Evolutionary conservation across 371 early-diverging fungal species (phyloP).

Genomic region (Mucor racemosus): DNA sequence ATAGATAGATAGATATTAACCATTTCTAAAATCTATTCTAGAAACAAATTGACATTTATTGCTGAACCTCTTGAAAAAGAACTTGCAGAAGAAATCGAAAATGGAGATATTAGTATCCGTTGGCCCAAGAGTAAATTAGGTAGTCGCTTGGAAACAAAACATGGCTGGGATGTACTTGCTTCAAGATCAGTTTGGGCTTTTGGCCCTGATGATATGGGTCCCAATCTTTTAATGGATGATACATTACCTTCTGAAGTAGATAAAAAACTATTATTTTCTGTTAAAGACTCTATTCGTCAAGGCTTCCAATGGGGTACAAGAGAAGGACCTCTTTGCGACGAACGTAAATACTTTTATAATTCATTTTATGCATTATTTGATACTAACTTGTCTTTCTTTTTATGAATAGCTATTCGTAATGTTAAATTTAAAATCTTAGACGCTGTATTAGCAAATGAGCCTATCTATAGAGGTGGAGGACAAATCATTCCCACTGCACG

Average conservation of each 20-base stretch:
- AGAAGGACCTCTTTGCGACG: constrained; percentile 96
- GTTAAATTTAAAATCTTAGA: constrained; percentile 93
- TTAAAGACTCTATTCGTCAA: constrained; percentile 87
- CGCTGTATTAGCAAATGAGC: constrained; percentile 84
- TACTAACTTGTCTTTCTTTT: constrained; percentile 1
- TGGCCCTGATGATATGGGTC: constrained; percentile 92
- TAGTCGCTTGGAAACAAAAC: constrained; percentile 79
- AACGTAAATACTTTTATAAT: constrained; percentile 63
- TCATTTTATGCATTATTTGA: not conserved
- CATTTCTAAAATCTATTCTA: constrained; percentile 19
- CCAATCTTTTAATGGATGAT: constrained; percentile 95
- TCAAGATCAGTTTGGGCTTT: constrained; percentile 96
- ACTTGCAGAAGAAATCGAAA: constrained; percentile 91
- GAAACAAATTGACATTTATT: constrained; percentile 95
- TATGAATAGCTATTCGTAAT: constrained; percentile 80
- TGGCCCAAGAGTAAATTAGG: constrained; percentile 83
- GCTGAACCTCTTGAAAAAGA: constrained; percentile 93
- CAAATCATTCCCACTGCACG: constrained; percentile 99
- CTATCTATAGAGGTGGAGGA: constrained; percentile 93
- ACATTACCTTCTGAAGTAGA: constrained; percentile 90
- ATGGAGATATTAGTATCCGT: constrained; percentile 67
- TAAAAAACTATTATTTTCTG: constrained; percentile 76
- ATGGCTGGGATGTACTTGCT: constrained; percentile 94
- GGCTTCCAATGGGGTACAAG: constrained; percentile 98
- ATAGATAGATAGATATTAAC: not conserved